Evolutionary conservation across 2,329 filamentous ascomycete genomes (phyloP).

Genomic region (Epichloe typhina): DNA sequence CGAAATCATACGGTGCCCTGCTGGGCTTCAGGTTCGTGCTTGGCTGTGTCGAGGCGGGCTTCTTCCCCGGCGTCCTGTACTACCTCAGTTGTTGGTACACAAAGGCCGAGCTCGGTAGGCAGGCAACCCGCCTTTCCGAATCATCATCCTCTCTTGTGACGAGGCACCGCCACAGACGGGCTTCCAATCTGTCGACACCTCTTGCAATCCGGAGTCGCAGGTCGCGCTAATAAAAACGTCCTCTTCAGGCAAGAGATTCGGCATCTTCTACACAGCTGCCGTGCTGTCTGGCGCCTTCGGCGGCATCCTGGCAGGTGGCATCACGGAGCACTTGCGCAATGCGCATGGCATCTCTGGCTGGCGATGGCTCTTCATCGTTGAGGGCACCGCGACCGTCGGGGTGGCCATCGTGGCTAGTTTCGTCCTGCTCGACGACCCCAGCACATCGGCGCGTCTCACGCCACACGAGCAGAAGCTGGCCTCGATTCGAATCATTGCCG

Average conservation of each 20-base stretch:
- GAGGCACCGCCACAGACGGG: too few species aligned
- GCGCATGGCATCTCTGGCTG: conserved; percentile 25
- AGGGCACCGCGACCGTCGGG: conserved; percentile 43
- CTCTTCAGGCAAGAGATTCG: conserved; percentile 31
- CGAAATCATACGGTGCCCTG: background rate
- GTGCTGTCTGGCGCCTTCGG: conserved; percentile 52
- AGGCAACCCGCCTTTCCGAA: background rate
- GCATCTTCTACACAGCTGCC: conserved; percentile 43
- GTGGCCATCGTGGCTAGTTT: conserved; percentile 43
- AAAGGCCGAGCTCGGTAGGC: conserved; percentile 1
- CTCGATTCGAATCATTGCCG: conserved; percentile 3
- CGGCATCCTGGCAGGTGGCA: conserved; percentile 27
- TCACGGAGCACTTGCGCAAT: too few species aligned
- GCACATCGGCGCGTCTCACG: conserved; percentile 46
- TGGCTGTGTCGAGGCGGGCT: conserved; percentile 6
- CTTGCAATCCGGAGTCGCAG: too few species aligned
- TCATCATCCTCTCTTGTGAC: too few species aligned
- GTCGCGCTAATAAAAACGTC: too few species aligned
- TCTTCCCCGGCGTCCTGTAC: conserved; percentile 6
- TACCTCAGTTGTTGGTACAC: conserved; percentile 6
- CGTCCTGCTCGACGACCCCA: conserved; percentile 53
- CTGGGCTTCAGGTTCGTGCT: conserved; percentile 6
- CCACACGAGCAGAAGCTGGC: conserved; percentile 22
- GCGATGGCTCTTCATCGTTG: conserved; percentile 58
- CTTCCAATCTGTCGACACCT: background rate